Percentiles rank a stretch among this genome's conserved stretches.
phyloP scores from a whole-genome alignment of 2,329 filamentous ascomycete species.

The Sporothrix mexicana region DNA sequence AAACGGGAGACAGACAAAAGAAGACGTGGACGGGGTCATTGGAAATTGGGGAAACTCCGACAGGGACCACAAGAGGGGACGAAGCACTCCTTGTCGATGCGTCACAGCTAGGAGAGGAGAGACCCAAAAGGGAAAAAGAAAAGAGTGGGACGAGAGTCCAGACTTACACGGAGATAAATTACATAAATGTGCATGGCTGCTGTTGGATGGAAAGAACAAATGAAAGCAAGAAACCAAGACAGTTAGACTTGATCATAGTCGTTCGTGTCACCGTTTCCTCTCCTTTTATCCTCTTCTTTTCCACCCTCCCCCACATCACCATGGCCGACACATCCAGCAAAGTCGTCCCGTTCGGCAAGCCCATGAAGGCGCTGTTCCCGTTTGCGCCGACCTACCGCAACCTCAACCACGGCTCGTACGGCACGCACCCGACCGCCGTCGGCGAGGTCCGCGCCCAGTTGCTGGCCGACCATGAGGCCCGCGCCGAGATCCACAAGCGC shows the following conservation, averaged over 20 bases:
- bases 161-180: no score
- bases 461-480: slow-evolving; percentile 63
- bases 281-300: neutral
- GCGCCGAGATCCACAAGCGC: slow-evolving; percentile 70
- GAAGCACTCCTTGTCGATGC: neutral
- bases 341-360: slow-evolving; percentile 36
- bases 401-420: slow-evolving; percentile 65
- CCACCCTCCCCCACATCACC: neutral
- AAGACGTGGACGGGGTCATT: neutral
- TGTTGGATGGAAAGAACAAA: no score
- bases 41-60: neutral
- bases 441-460: slow-evolving; percentile 58
- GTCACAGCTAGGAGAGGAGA: neutral
- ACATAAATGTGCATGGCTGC: no score
- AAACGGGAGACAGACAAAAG: no score
- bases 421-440: slow-evolving; percentile 65
- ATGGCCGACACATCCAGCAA: neutral
- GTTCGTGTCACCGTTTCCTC: neutral
- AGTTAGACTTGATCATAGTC: no score
- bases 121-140: neutral
- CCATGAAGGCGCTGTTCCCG: slow-evolving; percentile 45
- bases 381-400: slow-evolving; percentile 44
- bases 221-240: no score
- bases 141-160: neutral
- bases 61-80: no score